Conservation (phyloP, 306 rosid genomes). For the Citrullus colocynthis region DNA sequence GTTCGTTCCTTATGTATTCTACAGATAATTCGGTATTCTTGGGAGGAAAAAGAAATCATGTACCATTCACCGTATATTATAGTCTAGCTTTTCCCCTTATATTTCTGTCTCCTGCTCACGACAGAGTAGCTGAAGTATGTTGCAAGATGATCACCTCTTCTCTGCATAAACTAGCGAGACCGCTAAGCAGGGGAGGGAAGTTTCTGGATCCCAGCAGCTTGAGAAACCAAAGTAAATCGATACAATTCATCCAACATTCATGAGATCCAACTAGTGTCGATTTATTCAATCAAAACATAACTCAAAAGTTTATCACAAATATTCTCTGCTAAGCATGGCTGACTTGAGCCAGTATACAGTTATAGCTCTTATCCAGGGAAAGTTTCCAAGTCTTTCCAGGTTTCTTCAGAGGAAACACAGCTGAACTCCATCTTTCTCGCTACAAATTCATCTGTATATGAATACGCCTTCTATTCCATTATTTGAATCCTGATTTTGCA, state of each 20-base stretch:
- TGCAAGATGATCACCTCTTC: not conserved
- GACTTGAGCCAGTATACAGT: not conserved
- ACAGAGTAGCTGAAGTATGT: not conserved
- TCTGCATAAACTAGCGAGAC: not conserved
- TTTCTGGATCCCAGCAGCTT: not conserved
- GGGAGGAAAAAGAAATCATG: not conserved
- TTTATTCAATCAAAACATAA: not conserved
- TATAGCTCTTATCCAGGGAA: not conserved
- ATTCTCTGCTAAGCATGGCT: not conserved
- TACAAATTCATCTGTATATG: not conserved
- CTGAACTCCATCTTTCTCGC: not conserved
- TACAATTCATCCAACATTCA: not conserved
- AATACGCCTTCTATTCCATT: not conserved
- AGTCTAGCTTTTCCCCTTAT: not conserved
- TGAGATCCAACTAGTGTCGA: not conserved
- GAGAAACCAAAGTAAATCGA: not conserved
- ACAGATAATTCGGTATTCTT: not conserved
- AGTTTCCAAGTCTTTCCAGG: not conserved
- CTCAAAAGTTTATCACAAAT: not conserved
- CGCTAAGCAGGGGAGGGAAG: not conserved
- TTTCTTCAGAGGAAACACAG: not conserved
- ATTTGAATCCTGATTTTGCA: not conserved
- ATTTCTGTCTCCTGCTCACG: not conserved
- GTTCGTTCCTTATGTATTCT: not conserved
- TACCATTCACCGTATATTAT: not conserved